These are phyloP conservation scores for Anisodus tanguticus DNA, from an alignment of 257 asterid genomes.

Conservation along the genomic window DNA sequence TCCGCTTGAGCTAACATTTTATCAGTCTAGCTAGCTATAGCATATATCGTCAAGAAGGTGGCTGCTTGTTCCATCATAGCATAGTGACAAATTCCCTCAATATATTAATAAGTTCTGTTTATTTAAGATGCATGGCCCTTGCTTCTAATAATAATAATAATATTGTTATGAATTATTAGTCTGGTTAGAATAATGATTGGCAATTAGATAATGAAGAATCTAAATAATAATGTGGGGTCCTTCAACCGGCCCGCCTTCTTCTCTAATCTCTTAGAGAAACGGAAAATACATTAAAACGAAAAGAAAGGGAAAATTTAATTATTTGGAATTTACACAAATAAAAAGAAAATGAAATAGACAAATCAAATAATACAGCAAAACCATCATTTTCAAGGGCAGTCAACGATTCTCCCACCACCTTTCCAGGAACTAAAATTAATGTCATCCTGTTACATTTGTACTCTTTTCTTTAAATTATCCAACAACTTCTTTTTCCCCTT, in stretches of 20 bases:
- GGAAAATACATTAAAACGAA: neutral
- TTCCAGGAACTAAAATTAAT: constrained; percentile 29
- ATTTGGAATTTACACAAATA: neutral
- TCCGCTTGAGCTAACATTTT: no score
- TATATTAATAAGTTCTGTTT: no score
- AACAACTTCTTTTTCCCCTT: neutral
- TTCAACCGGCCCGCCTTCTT: constrained; percentile 39
- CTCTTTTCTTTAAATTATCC: neutral
- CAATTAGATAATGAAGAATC: constrained; percentile 34
- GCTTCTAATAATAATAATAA: neutral
- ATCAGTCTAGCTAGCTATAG: no score
- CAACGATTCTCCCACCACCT: constrained; percentile 35
- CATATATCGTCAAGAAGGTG: no score
- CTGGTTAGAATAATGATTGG: constrained; percentile 23
- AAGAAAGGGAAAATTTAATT: neutral
- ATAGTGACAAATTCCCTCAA: no score
- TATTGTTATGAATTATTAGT: neutral
- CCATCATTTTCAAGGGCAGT: constrained; percentile 35
- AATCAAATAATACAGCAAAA: constrained; percentile 33
- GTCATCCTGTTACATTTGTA: constrained; percentile 4
- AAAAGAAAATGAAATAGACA: neutral
- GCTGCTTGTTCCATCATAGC: no score
- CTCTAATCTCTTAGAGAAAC: constrained; percentile 32
- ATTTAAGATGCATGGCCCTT: constrained; percentile 9
- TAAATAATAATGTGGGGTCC: constrained; percentile 30